Percentiles rank a stretch among this genome's conserved stretches.
phyloP scores from a whole-genome alignment of 1,284 basidiomycete species.

The Cutaneotrichosporon cyanovorans region DNA sequence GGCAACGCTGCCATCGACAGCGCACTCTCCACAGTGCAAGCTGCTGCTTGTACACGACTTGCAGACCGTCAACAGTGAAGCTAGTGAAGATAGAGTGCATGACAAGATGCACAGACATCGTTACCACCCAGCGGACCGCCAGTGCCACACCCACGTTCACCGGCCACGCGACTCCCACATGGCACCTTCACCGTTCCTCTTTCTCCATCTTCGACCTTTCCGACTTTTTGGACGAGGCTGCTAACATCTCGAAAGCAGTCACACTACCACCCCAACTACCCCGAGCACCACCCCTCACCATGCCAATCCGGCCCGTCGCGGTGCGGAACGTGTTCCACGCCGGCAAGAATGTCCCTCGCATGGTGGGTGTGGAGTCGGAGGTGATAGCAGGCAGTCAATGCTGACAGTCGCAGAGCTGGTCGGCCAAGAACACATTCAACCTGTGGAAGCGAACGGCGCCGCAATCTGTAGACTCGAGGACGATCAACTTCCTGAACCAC shows the following conservation, averaged over 20 bases:
- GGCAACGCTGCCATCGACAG: too few species aligned
- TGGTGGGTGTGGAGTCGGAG: conserved; percentile 36
- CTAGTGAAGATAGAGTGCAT: too few species aligned
- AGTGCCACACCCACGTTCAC: too few species aligned
- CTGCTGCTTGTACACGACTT: too few species aligned
- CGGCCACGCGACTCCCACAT: too few species aligned
- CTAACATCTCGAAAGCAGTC: background rate
- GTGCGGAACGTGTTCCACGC: conserved; percentile 26
- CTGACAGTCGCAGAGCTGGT: conserved; percentile 64
- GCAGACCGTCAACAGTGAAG: too few species aligned
- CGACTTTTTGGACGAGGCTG: background rate
- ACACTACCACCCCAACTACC: conserved; percentile 2
- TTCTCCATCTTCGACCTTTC: background rate
- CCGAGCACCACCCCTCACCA: conserved; percentile 6
- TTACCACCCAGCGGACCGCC: too few species aligned
- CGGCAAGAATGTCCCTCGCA: conserved; percentile 39
- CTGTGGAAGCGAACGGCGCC: conserved; percentile 58
- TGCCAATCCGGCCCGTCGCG: conserved; percentile 12
- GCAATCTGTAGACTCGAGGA: conserved; percentile 48
- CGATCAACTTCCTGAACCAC: conserved; percentile 57
- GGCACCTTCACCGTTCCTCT: background rate
- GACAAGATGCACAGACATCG: too few species aligned
- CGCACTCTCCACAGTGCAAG: too few species aligned
- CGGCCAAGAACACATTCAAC: conserved; percentile 67
- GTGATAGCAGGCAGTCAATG: too few species aligned